These are phyloP conservation scores for Aspergillus nidulans DNA, from an alignment of 495 filamentous ascomycete species.

Conservation along the genomic window DNA sequence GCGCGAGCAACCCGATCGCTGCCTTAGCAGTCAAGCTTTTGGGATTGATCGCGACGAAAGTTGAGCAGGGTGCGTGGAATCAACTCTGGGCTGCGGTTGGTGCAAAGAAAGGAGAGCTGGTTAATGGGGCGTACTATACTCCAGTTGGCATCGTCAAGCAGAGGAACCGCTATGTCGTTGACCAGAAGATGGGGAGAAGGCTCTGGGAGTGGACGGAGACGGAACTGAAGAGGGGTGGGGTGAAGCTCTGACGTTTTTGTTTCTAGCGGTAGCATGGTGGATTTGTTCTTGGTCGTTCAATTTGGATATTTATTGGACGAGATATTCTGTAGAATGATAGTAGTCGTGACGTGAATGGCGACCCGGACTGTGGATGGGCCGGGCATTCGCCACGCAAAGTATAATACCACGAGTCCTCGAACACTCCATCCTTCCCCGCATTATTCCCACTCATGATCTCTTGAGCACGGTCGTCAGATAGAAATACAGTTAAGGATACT, in stretches of 20 bases:
- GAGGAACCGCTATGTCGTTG: neutral
- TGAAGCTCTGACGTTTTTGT: neutral
- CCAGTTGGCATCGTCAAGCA: neutral
- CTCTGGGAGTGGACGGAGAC: constrained; percentile 1
- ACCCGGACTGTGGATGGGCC: neutral
- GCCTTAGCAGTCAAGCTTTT: constrained; percentile 12
- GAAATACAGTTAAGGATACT: neutral
- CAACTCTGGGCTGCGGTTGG: constrained; percentile 38
- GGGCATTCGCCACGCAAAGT: constrained; percentile 1
- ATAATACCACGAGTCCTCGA: neutral
- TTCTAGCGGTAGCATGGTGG: too few relatives aligned
- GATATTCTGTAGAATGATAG: neutral
- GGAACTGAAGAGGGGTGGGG: neutral
- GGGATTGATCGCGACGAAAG: constrained; percentile 15
- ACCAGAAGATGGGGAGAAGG: neutral
- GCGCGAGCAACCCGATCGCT: constrained; percentile 6
- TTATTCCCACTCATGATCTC: neutral
- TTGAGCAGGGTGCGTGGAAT: constrained; percentile 32
- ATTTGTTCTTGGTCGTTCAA: too few relatives aligned
- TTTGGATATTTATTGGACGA: too few relatives aligned
- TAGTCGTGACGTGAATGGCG: constrained; percentile 1
- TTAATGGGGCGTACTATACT: neutral
- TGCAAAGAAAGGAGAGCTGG: neutral
- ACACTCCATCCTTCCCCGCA: neutral
- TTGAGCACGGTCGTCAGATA: neutral